Base-by-base conservation (phyloP, 495 filamentous ascomycete species). In the Cenococcum geophilum region DNA sequence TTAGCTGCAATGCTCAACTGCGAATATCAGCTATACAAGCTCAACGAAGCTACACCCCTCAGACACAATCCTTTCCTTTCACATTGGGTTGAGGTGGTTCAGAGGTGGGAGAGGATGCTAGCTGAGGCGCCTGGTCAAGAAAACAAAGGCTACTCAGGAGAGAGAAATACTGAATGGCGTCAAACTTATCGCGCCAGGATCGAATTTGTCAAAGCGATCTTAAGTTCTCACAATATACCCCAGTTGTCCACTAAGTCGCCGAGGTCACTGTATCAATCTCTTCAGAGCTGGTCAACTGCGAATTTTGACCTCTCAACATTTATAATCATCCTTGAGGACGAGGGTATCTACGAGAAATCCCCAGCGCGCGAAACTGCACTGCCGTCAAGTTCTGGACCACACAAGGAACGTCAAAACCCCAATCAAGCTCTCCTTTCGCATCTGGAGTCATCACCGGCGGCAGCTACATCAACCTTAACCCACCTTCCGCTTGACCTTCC, bases 41-140 rank as follows among this genome's bases (percentile, higher is more conserved):
- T 70, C 35, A 71, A 71, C 40, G 51, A 63, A 34, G 49, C 34
- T 5, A 68, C 65, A 1, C 61, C 64, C 16, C 58, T 73, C 9
- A 47, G 66, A 14, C 35, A 65, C 36, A 78, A 78, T 37, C 76
- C 76, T 5, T 76, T 71, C 56, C 65, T 78, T 20, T 68, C 70
- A 34, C 75, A 77, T 56, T 78, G 76, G 76, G 76, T 78, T 14
- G 68, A 74, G 52, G 66, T 71, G 32, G 66, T 73, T 10, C 64
- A 64, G 62, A 34, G 58, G 57, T 65, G 60, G 62, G 58, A 36
- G 45, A 50, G 59, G 53, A 18, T 22, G 49, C 23, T 51, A 35
- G 42, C 27, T 9, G 51, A 40, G 32, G 18, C 16, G 21, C 14
- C 20, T 6, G n/a, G 8, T 25, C 18, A 27, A 10, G 18, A 23